Conservation (phyloP, 176 grass and related monocot genomes). For the Cenchrus fungigraminus region DNA sequence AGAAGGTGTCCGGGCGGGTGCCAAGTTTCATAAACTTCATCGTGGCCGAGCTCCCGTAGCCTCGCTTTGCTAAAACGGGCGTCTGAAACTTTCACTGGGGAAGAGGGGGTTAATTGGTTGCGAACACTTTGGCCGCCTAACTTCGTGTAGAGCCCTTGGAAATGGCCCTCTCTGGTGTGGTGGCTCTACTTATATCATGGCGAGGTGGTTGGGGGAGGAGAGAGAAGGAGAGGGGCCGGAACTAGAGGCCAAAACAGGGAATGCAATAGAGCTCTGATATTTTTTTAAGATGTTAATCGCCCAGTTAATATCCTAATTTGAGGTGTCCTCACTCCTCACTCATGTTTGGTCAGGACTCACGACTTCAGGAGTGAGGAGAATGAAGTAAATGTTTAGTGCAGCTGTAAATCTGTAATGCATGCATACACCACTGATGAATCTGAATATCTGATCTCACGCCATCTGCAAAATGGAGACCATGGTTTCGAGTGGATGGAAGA, state of each 20-base stretch:
- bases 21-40: conserved; percentile 99
- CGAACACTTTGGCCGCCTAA: conserved; percentile 37
- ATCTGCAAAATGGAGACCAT: background rate
- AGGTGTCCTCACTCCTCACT: background rate
- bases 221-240: background rate
- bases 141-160: conserved; percentile 49
- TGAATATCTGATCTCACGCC: background rate
- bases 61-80: conserved; percentile 44
- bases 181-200: conserved; percentile 64
- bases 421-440: conserved; percentile 15
- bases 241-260: conserved; percentile 48
- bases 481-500: conserved; percentile 1
- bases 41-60: conserved; percentile 29
- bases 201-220: conserved; percentile 44
- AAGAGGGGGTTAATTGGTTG: background rate
- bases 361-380: background rate
- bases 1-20: conserved; percentile 78
- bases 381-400: conserved; percentile 27
- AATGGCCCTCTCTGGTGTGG: conserved; percentile 29
- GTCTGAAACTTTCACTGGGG: conserved; percentile 41
- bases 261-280: conserved; percentile 4
- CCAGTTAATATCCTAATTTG: conserved; percentile 4
- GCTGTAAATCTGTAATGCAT: background rate
- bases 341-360: background rate
- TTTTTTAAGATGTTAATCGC: conserved; percentile 14